These are phyloP conservation scores for Aspergillus melleus DNA, from an alignment of 2,329 filamentous ascomycete species.

Conservation along the genomic window DNA sequence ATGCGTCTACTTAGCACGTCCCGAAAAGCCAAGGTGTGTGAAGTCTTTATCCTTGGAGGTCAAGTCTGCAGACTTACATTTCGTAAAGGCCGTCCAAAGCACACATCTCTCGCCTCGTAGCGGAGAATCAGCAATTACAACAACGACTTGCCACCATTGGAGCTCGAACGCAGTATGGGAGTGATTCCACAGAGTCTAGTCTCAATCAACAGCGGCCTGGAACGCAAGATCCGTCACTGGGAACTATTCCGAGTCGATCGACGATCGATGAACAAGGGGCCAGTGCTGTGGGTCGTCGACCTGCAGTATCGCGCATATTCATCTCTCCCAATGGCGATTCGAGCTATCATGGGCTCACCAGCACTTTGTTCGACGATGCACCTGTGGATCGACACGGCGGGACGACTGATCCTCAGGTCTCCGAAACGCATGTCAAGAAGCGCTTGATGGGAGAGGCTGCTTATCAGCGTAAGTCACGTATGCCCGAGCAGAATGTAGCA, in stretches of 20 bases:
- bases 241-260: too few relatives aligned
- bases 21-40: conserved; percentile 28
- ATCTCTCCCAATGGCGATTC: conserved; percentile 27
- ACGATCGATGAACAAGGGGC: too few relatives aligned
- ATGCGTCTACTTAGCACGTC: conserved; percentile 44
- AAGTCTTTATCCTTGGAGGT: background rate
- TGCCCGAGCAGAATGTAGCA: too few relatives aligned
- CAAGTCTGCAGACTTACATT: background rate
- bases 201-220: too few relatives aligned
- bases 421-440: conserved; percentile 36
- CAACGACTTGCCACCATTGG: conserved; percentile 5
- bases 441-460: conserved; percentile 51
- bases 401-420: background rate
- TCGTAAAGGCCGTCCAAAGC: conserved; percentile 27
- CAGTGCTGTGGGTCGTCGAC: background rate
- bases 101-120: conserved; percentile 24
- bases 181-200: too few relatives aligned
- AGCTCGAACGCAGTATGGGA: too few relatives aligned
- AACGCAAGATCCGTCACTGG: too few relatives aligned
- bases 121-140: conserved; percentile 26
- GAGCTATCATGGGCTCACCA: conserved; percentile 7
- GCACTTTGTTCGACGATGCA: conserved; percentile 6
- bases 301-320: conserved; percentile 18
- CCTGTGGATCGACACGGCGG: background rate
- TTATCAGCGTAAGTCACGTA: conserved; percentile 37